These are phyloP conservation scores for Aureobasidium sp. DNA, from an alignment of 2,329 filamentous ascomycete species.

Conservation along the genomic window DNA sequence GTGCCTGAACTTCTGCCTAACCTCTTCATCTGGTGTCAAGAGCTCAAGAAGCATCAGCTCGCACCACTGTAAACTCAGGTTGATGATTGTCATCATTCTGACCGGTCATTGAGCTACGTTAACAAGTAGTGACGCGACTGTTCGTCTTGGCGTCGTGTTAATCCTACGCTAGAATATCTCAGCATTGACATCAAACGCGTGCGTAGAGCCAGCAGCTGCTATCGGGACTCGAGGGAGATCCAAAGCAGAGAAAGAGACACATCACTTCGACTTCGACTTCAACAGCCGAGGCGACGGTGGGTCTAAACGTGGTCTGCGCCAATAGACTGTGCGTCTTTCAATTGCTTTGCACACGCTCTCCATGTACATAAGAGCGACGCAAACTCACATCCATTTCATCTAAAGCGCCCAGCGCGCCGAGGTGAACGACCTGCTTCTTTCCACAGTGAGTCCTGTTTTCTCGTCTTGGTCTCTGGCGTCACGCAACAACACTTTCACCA, in stretches of 20 bases:
- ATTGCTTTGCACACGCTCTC: neutral
- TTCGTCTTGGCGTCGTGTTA: neutral
- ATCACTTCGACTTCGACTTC: slow-evolving; percentile 13
- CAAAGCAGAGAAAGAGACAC: neutral
- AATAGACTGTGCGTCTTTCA: neutral
- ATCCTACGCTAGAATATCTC: neutral
- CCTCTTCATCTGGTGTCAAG: neutral
- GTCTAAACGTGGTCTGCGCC: neutral
- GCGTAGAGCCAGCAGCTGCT: neutral
- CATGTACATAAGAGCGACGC: neutral
- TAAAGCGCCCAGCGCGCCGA: neutral
- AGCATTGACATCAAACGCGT: neutral
- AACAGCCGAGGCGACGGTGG: slow-evolving; percentile 6
- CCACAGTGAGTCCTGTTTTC: neutral
- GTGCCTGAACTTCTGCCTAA: neutral
- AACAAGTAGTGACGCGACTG: neutral
- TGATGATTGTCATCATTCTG: neutral
- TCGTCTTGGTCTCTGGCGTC: neutral
- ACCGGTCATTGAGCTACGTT: neutral
- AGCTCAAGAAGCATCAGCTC: neutral
- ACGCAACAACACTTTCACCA: neutral
- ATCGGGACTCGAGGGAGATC: neutral
- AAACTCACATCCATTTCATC: neutral
- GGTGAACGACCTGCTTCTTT: neutral
- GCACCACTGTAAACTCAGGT: neutral